phyloP scores from a whole-genome alignment of 352 stramenopile genomes.

The Globisporangium apiculatum region DNA sequence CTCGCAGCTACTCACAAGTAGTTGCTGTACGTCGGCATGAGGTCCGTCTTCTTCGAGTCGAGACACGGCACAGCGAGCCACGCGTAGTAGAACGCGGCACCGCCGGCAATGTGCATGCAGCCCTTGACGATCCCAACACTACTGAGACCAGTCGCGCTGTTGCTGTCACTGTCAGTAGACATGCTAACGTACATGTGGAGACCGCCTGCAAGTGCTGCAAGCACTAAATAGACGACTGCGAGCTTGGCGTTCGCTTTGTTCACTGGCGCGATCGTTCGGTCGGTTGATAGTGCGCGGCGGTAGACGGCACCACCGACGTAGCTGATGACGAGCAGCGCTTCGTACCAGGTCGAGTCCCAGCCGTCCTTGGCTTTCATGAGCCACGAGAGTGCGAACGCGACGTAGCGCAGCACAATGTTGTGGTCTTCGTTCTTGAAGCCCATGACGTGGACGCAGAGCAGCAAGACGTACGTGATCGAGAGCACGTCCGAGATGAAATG shows the following conservation, averaged over 20 bases:
- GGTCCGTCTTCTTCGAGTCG: constrained; percentile 79
- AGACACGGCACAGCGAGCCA: constrained; percentile 72
- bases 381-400: constrained; percentile 77
- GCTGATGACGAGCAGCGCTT: constrained; percentile 49
- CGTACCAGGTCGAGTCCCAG: constrained; percentile 66
- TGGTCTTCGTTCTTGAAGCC: constrained; percentile 71
- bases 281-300: constrained; percentile 36
- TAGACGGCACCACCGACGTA: constrained; percentile 57
- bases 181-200: constrained; percentile 4
- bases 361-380: constrained; percentile 84
- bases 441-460: constrained; percentile 84
- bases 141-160: constrained; percentile 21
- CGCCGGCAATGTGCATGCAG: constrained; percentile 59
- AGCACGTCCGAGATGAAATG: constrained; percentile 86
- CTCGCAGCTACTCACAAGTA: constrained; percentile 30
- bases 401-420: constrained; percentile 83
- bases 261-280: constrained; percentile 42
- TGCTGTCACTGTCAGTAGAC: constrained; percentile 16
- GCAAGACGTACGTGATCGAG: constrained; percentile 78
- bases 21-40: constrained; percentile 60
- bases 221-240: constrained; percentile 34
- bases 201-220: constrained; percentile 34
- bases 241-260: constrained; percentile 47
- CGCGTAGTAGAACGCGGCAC: constrained; percentile 67
- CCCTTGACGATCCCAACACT: constrained; percentile 54